Conservation (phyloP, 352 stramenopile species). For the Pythium biforme region DNA sequence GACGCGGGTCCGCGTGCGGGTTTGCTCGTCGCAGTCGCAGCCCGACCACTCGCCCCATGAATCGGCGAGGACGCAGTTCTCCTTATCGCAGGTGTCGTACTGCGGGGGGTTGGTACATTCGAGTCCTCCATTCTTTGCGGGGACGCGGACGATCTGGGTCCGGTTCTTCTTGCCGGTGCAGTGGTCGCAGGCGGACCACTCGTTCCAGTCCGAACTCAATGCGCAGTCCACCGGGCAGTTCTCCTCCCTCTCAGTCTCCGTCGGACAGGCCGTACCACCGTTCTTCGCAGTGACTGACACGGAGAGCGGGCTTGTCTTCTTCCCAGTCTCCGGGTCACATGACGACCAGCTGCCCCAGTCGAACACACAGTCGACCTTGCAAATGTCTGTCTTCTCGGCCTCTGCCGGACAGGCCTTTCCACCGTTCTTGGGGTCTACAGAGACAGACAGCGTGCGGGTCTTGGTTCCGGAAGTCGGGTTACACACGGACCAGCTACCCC, state of each 20-base stretch:
- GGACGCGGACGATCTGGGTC: too few species aligned
- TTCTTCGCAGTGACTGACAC: neutral
- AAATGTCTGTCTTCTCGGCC: too few species aligned
- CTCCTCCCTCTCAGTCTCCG: neutral
- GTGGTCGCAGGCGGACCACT: too few species aligned
- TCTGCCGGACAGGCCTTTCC: neutral
- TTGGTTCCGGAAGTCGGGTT: neutral
- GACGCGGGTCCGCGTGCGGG: constrained; percentile 42
- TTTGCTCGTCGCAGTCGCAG: constrained; percentile 33
- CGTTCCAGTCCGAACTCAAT: neutral
- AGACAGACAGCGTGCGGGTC: neutral
- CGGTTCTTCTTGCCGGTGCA: too few species aligned
- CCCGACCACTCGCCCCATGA: constrained; percentile 45
- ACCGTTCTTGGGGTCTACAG: neutral
- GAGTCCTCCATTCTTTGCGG: too few species aligned
- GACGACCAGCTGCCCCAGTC: neutral
- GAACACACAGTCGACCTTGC: neutral
- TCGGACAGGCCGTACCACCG: neutral
- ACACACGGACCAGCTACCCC: neutral
- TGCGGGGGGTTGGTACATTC: neutral
- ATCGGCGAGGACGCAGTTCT: constrained; percentile 46
- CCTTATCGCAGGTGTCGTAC: constrained; percentile 22
- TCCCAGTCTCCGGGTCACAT: too few species aligned
- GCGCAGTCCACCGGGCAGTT: neutral
- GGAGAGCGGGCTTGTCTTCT: too few species aligned